Percentiles rank a stretch among this genome's conserved stretches.
phyloP scores from a whole-genome alignment of 148 eudicot species.

The Amaranthus cruentus region DNA sequence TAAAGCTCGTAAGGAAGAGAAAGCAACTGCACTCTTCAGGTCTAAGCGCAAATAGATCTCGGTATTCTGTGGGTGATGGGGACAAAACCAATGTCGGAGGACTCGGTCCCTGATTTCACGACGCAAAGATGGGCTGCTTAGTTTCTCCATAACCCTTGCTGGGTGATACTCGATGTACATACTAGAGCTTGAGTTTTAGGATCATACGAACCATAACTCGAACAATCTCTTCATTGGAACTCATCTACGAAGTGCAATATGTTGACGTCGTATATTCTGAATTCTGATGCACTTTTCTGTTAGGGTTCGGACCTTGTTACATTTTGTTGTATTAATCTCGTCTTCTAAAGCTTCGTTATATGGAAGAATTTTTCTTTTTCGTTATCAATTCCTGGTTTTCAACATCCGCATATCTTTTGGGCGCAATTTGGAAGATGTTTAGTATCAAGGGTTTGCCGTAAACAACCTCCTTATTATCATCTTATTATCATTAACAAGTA shows the following conservation, averaged over 20 bases:
- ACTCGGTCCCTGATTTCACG: not conserved
- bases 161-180: not conserved
- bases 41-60: conserved; percentile 32
- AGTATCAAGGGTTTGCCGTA: too few relatives aligned
- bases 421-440: too few relatives aligned
- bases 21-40: conserved; percentile 68
- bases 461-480: too few relatives aligned
- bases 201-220: not conserved
- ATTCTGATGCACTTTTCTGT: not conserved
- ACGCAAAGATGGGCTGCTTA: not conserved
- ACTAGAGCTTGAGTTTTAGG: not conserved
- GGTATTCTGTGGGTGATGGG: conserved; percentile 53
- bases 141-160: not conserved
- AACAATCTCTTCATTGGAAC: too few relatives aligned
- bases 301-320: not conserved
- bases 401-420: too few relatives aligned
- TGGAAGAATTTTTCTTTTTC: too few relatives aligned
- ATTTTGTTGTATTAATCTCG: too few relatives aligned
- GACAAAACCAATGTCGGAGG: conserved; percentile 5
- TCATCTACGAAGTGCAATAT: not conserved
- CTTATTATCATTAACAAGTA: too few relatives aligned
- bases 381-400: too few relatives aligned
- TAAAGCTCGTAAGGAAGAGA: conserved; percentile 60
- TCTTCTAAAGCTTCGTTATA: too few relatives aligned
- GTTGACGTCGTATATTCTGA: not conserved